These are phyloP conservation scores for Colletotrichum lentis DNA, from an alignment of 2,329 filamentous ascomycete species.

Conservation along the genomic window DNA sequence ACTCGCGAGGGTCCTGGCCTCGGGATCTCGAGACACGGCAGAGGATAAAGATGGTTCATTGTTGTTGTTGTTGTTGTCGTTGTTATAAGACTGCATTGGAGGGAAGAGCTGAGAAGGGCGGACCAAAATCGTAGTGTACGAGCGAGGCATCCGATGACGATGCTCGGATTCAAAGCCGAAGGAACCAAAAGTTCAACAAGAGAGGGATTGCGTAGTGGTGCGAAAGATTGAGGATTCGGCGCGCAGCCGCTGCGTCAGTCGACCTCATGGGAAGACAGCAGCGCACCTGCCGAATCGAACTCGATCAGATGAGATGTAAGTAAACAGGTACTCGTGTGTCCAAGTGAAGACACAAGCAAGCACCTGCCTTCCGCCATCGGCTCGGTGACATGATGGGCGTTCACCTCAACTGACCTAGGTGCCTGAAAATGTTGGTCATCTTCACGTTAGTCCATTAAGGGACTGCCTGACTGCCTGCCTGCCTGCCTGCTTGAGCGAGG, in stretches of 20 bases:
- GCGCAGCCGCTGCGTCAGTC: neutral
- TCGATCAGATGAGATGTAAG: neutral
- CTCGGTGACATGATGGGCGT: neutral
- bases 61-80: conserved; percentile 41
- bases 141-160: neutral
- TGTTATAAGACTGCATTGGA: conserved; percentile 46
- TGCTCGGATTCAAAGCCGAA: neutral
- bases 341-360: neutral
- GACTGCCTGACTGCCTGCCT: neutral
- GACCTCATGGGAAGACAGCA: neutral
- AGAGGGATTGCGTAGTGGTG: neutral
- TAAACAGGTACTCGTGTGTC: too few relatives aligned
- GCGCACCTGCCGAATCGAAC: neutral
- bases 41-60: conserved; percentile 41
- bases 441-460: neutral
- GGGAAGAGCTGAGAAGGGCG: conserved; percentile 26
- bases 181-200: conserved; percentile 3
- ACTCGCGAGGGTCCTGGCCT: conserved; percentile 25
- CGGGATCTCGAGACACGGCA: conserved; percentile 41
- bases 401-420: too few relatives aligned
- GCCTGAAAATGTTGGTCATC: neutral
- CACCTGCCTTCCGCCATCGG: neutral
- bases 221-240: neutral
- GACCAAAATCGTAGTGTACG: conserved; percentile 1
- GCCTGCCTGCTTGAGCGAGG: neutral